Evolutionary conservation across 2,329 filamentous ascomycete genomes (phyloP).

Genomic region (Diaporthe sp.): DNA sequence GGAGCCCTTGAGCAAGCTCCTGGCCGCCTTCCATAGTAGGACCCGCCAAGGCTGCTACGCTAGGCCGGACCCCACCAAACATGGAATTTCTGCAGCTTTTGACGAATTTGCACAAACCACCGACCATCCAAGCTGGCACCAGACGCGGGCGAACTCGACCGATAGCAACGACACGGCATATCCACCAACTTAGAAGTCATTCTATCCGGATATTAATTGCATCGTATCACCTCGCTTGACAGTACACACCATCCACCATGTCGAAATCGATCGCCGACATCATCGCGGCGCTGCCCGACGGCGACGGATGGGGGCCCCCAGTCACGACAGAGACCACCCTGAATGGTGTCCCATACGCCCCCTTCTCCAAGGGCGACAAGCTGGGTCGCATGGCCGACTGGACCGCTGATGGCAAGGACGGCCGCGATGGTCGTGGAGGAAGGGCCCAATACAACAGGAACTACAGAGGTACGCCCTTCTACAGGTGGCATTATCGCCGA

Average conservation of each 20-base stretch:
- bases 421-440: slow-evolving; percentile 78
- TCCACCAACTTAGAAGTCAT: not conserved
- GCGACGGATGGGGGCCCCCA: slow-evolving; percentile 89
- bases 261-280: slow-evolving; percentile 66
- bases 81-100: slow-evolving; percentile 39
- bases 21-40: not conserved
- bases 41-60: slow-evolving; percentile 27
- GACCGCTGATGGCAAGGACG: slow-evolving; percentile 91
- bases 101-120: slow-evolving; percentile 34
- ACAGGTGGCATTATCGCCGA: slow-evolving; percentile 8
- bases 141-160: not conserved
- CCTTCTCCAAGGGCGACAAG: slow-evolving; percentile 99
- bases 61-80: slow-evolving; percentile 40
- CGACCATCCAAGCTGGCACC: not conserved
- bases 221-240: not conserved
- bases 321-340: slow-evolving; percentile 88
- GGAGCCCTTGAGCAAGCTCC: not conserved
- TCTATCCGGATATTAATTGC: not conserved
- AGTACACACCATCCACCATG: slow-evolving; percentile 42
- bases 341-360: slow-evolving; percentile 95
- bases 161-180: not conserved
- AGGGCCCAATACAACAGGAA: slow-evolving; percentile 92
- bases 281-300: slow-evolving; percentile 79
- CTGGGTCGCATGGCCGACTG: slow-evolving; percentile 99
- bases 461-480: slow-evolving; percentile 80